Evolutionary conservation across 106 monocot species (phyloP), one percentile per base, ranked within the genome.

Genomic region (Platanthera zijinensis): DNA sequence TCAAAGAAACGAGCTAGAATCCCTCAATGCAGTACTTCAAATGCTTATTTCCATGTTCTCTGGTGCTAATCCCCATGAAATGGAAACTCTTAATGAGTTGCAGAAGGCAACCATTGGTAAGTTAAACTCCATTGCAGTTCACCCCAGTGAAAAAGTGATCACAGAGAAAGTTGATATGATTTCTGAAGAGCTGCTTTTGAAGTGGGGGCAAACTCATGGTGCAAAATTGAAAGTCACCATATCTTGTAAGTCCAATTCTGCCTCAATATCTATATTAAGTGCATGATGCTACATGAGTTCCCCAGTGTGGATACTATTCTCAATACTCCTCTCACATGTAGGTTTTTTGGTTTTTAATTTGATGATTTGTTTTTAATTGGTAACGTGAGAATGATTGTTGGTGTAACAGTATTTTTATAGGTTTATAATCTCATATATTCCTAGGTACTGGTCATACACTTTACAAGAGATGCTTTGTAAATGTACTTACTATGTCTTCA

Each of bases 1-100:
- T 81, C 82, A 83, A 11, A 88, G 89, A 82, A 94, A 94, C 72
- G 94, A 99, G 84, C 84, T 99, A n/a, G 86, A 88, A 72, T 89
- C 91, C 54, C 91, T 94, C 48, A 88, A 92, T 76, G 81, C 74
- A 21, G 19, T 93, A 19, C 86, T 94, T 32, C 61, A 30, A 71
- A 64, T 77, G 0, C 73, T 91, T 74, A 80, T 82, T 9, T 77
- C 74, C 46, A 72, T 78, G 52, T 48, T 79, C 9, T 57, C 62
- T 22, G 7, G 47, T 76, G 78, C 67, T 73, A 82, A 72, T 57
- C 50, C 17, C 67, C 63, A 64, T 12, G 78, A 51, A 54, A 61
- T 52, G 52, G 56, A 82, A 77, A 77, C 84, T 77, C 71, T 99
- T 54, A 50, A 81, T 56, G 54, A 78, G 21, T 69, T 91, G 48